Conservation (phyloP, 2,329 filamentous ascomycete genomes). For the Diaporthe aspalathi region DNA sequence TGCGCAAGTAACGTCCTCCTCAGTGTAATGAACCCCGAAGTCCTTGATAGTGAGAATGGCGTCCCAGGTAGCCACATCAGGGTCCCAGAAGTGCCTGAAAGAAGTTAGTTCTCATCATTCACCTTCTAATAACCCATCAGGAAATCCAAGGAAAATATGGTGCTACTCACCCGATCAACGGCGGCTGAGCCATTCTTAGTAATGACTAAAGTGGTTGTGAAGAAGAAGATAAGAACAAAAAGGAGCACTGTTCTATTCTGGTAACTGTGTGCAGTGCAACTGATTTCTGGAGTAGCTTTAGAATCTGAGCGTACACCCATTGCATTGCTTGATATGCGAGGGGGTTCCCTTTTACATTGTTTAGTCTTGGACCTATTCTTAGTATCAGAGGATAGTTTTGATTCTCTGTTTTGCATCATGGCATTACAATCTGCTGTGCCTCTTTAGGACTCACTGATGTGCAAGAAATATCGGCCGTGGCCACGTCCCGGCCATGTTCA, state of each 20-base stretch:
- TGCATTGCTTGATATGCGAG: neutral
- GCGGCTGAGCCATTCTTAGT: neutral
- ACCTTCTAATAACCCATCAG: neutral
- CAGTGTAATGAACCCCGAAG: neutral
- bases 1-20: neutral
- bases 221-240: neutral
- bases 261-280: neutral
- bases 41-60: neutral
- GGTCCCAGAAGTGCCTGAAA: neutral
- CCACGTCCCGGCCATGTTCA: neutral
- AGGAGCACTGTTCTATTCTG: neutral
- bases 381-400: neutral
- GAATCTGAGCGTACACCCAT: neutral
- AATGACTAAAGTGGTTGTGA: neutral
- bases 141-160: neutral
- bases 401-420: neutral
- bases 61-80: neutral
- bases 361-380: neutral
- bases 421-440: neutral
- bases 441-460: neutral
- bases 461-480: neutral
- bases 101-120: neutral
- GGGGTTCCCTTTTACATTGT: neutral
- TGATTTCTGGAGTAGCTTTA: neutral
- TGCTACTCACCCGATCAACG: neutral